Evolutionary conservation across 208 protist species (phyloP).

Genomic region (Trypanosoma theileri): DNA sequence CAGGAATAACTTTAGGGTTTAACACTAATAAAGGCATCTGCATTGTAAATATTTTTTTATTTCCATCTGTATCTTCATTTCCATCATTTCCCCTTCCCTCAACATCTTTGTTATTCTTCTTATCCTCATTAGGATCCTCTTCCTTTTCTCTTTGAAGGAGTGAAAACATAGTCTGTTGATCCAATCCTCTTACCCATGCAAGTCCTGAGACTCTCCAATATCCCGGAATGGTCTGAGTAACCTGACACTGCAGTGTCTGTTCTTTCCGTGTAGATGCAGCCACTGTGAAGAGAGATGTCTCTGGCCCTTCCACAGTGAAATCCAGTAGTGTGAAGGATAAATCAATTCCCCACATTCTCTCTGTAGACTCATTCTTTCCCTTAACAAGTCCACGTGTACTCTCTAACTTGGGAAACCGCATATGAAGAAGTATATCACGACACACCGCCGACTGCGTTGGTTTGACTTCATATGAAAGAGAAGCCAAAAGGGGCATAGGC

Average conservation of each 20-base stretch:
- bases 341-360: conserved; percentile 13
- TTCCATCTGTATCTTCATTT: neutral
- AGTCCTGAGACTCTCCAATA: conserved; percentile 21
- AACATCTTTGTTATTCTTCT: neutral
- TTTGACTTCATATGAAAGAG: no score
- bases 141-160: neutral
- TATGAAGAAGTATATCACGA: conserved; percentile 2
- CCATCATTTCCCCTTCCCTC: neutral
- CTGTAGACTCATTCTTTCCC: neutral
- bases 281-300: neutral
- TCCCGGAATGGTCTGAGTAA: conserved; percentile 9
- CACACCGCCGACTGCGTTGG: neutral
- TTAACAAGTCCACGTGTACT: neutral
- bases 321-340: conserved; percentile 24
- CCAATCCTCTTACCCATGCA: conserved; percentile 5
- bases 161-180: conserved; percentile 23
- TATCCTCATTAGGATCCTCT: neutral
- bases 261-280: neutral
- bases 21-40: conserved; percentile 23
- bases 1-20: conserved; percentile 14
- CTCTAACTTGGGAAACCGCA: neutral
- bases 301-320: conserved; percentile 8
- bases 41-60: conserved; percentile 1
- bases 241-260: neutral
- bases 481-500: no score